Conservation (phyloP, 345 rosid species). For the Erucastrum elatum region DNA sequence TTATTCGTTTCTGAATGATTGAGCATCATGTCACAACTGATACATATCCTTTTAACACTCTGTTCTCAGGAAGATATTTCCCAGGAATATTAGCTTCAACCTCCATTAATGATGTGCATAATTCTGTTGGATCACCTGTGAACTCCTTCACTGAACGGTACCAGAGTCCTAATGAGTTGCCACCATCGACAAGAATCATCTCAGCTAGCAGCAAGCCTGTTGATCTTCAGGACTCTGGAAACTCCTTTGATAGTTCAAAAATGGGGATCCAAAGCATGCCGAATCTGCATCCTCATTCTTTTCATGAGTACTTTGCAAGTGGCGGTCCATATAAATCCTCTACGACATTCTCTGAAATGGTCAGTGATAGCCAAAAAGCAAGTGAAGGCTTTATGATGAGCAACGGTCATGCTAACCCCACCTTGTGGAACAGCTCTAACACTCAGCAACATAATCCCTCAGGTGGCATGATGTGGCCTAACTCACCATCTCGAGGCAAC, state of each 20-base stretch:
- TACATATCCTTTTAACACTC: slow-evolving; percentile 14
- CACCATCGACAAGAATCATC: slow-evolving; percentile 61
- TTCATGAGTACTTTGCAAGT: slow-evolving; percentile 63
- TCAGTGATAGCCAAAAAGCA: slow-evolving; percentile 43
- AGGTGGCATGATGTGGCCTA: slow-evolving; percentile 71
- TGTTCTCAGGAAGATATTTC: slow-evolving; percentile 43
- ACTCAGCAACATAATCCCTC: slow-evolving; percentile 69
- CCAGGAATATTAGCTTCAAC: slow-evolving; percentile 51
- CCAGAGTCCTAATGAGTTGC: slow-evolving; percentile 61
- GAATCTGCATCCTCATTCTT: slow-evolving; percentile 71
- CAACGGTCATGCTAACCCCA: slow-evolving; percentile 50
- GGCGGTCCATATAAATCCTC: slow-evolving; percentile 55
- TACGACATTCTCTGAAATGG: slow-evolving; percentile 46
- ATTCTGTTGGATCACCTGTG: slow-evolving; percentile 48
- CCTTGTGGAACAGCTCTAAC: slow-evolving; percentile 59
- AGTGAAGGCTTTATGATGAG: slow-evolving; percentile 51
- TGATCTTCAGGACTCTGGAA: slow-evolving; percentile 54
- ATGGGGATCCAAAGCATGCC: slow-evolving; percentile 48
- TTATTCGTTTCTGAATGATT: slow-evolving; percentile 8
- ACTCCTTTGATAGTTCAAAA: slow-evolving; percentile 51
- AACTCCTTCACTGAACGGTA: slow-evolving; percentile 52
- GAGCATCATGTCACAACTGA: slow-evolving; percentile 18
- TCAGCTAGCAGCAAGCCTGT: slow-evolving; percentile 53
- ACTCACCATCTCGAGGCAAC: slow-evolving; percentile 58
- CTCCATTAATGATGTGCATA: slow-evolving; percentile 55